Evolutionary conservation across 2,329 filamentous ascomycete species (phyloP), one percentile per base, ranked within the genome.

Genomic region (Verticillium dahliae): DNA sequence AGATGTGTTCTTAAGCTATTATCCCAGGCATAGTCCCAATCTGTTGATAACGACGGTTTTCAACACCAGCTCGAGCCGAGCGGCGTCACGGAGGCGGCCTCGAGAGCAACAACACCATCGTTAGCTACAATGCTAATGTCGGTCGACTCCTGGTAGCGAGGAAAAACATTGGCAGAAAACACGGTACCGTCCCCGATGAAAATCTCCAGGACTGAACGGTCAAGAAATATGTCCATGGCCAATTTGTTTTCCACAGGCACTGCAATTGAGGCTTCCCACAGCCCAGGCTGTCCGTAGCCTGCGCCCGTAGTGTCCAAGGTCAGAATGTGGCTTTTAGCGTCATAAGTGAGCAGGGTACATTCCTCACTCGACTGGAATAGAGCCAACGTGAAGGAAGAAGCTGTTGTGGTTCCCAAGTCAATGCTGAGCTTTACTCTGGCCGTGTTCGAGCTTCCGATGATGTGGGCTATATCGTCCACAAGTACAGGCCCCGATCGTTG

Each of bases 291-390:
- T 34, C 67, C 70, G 56, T 71, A 71, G 9, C 71, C 70, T 22
- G 67, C 69, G 45, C 69, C 67, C 10, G 60, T 71, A 1, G 71
- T 73, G 62, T 73, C 71, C 15, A 73, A 60, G 13, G 62, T 69
- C 52, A 73, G 65, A 10, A 65, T 69, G 9, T 59, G 58, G 62
- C 45, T 67, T 4, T 50, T 63, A 22, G 63, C 61, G 9, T 60
- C 58, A 62, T 69, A 71, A 6, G 63, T 67, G 7, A 73, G 62
- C 14, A 63, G 56, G 2, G 66, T 67, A 1, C 62, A 61, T 62
- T 73, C 71, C 1, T 65, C 67, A 15, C 55, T 55, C 1, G 69
- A 72, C 15, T 65, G 58, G 45, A 69, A 71, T 18, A 72, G 58
- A 5, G 60, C 57, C 33, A 71, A 18, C 5, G 65, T 68, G 38